These are phyloP conservation scores for Ceratocystiopsis sp. DNA, from an alignment of 2,329 filamentous ascomycete species.

Conservation along the genomic window DNA sequence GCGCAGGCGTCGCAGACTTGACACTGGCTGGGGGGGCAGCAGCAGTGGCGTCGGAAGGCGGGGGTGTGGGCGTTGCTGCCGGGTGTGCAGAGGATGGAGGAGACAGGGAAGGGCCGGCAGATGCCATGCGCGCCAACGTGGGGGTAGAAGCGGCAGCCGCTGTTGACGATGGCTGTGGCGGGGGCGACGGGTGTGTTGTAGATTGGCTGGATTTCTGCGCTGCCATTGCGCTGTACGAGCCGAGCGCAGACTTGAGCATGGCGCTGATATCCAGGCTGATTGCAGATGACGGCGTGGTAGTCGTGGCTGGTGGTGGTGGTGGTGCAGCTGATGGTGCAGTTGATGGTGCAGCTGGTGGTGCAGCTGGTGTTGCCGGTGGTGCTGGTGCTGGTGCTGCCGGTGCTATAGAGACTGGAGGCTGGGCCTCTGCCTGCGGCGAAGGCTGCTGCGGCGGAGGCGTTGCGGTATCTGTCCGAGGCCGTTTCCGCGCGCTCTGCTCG, in stretches of 20 bases:
- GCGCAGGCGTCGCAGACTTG: too few species aligned
- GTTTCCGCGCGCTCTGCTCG: constrained; percentile 10
- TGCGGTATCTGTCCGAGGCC: constrained; percentile 10
- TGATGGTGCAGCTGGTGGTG: neutral
- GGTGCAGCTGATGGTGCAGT: neutral
- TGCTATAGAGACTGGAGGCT: too few species aligned
- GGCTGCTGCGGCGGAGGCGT: too few species aligned
- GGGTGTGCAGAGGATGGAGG: neutral
- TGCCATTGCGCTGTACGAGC: constrained; percentile 7
- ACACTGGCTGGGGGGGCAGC: neutral
- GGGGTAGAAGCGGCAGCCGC: neutral
- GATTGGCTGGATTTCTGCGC: constrained; percentile 3
- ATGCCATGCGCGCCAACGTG: too few species aligned
- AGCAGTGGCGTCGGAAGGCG: neutral
- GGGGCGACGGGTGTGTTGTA: neutral
- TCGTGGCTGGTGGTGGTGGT: too few species aligned
- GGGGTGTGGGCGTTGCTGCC: neutral
- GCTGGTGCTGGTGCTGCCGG: neutral
- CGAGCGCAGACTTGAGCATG: constrained; percentile 16
- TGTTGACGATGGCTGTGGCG: neutral
- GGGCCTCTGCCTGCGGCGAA: constrained; percentile 4
- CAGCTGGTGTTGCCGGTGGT: neutral
- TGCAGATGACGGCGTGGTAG: too few species aligned
- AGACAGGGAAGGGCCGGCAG: too few species aligned
- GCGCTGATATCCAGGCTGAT: constrained; percentile 13